These are phyloP conservation scores for Calocera cornea DNA, from an alignment of 768 basidiomycete species.

Conservation along the genomic window DNA sequence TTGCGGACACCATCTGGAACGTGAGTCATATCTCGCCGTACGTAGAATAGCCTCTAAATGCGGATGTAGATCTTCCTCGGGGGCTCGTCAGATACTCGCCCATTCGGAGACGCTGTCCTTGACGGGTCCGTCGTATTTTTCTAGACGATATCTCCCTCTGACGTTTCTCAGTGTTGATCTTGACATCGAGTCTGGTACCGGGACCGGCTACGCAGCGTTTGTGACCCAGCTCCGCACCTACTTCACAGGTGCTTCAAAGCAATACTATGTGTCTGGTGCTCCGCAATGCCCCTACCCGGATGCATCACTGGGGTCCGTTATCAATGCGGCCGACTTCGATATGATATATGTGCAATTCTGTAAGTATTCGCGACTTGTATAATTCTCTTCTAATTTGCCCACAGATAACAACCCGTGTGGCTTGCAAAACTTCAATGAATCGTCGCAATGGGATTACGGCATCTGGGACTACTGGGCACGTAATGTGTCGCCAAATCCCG, in stretches of 20 bases:
- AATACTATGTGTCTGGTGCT: constrained; percentile 49
- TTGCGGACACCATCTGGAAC: constrained; percentile 40
- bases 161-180: constrained; percentile 32
- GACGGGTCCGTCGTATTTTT: constrained; percentile 41
- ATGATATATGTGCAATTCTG: constrained; percentile 60
- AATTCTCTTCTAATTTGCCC: background rate
- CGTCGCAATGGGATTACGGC: constrained; percentile 21
- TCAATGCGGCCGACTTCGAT: constrained; percentile 52
- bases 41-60: background rate
- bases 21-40: background rate
- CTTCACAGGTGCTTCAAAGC: constrained; percentile 38
- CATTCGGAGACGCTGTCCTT: constrained; percentile 56
- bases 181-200: constrained; percentile 58
- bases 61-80: constrained; percentile 41
- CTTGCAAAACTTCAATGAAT: constrained; percentile 39
- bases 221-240: constrained; percentile 43
- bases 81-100: constrained; percentile 45
- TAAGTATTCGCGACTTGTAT: constrained; percentile 14
- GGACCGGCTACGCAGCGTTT: constrained; percentile 38
- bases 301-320: constrained; percentile 41
- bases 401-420: constrained; percentile 51
- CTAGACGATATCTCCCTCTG: background rate
- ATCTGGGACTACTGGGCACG: constrained; percentile 53
- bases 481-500: constrained; percentile 40
- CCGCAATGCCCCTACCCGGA: constrained; percentile 58